A percentile compares a stretch with the other conserved stretches of the same genome.
Conservation (phyloP, 1,139 yeast genomes). For the Pichia sp. region DNA sequence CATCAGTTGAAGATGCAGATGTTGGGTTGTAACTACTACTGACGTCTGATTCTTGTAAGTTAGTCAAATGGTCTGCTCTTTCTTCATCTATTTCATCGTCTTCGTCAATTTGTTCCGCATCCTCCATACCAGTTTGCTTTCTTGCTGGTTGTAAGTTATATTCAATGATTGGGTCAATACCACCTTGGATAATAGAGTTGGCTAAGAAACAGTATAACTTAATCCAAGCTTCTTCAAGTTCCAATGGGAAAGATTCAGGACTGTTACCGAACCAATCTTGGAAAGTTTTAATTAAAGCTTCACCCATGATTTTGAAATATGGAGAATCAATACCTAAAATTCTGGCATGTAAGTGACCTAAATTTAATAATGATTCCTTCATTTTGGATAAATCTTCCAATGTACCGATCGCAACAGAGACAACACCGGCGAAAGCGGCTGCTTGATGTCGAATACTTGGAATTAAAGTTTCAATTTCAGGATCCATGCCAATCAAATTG, state of each 20-base stretch:
- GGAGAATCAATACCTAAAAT: constrained; percentile 72
- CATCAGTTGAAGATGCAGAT: constrained; percentile 5
- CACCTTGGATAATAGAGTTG: constrained; percentile 43
- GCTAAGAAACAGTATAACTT: constrained; percentile 61
- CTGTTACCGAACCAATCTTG: constrained; percentile 52
- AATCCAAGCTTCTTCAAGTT: constrained; percentile 70
- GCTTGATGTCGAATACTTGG: constrained; percentile 47
- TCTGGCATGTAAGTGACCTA: constrained; percentile 77
- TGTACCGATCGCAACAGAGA: constrained; percentile 35
- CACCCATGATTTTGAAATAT: constrained; percentile 77
- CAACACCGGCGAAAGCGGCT: constrained; percentile 71
- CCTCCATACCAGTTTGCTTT: constrained; percentile 2
- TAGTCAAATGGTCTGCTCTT: constrained; percentile 1
- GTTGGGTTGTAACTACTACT: constrained; percentile 2
- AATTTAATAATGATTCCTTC: constrained; percentile 57
- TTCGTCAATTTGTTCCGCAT: constrained; percentile 10
- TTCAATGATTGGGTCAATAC: constrained; percentile 34
- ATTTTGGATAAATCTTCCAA: constrained; percentile 40
- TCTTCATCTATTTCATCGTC: constrained; percentile 14
- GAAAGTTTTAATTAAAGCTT: constrained; percentile 71
- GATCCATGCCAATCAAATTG: constrained; percentile 32
- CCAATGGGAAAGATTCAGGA: constrained; percentile 40
- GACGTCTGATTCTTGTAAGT: constrained; percentile 2
- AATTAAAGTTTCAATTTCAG: constrained; percentile 33
- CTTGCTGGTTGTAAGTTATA: constrained; percentile 22